Evolutionary conservation across 2,329 filamentous ascomycete genomes (phyloP), one percentile per base, ranked within the genome.

Genomic region (Dactylellina haptotyla): DNA sequence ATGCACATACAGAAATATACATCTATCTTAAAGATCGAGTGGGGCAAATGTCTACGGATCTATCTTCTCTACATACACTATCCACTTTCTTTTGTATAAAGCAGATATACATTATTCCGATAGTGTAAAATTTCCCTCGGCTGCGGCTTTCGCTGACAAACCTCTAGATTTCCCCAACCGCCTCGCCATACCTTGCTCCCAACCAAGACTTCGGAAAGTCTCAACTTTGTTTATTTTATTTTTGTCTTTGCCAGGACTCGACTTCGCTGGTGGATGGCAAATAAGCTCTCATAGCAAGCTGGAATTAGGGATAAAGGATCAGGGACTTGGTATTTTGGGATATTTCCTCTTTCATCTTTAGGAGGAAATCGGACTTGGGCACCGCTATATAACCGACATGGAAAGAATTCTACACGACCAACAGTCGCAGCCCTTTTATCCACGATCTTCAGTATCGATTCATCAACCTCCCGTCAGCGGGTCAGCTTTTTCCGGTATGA

Each of bases 341-440:
- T 48, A 72, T 57, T 72, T 72, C 53, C 54, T 72, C 41, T 23
- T 51, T 26, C 34, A 32, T 18, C 39, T 41, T 20, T 43, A 45
- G 20, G 53, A 65, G 67, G 66, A 48, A 53, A 59, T 61, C 41
- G 54, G 67, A 51, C 10, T 48, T 46, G 43, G 58, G 58, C 41
- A 58, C 57, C 25, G 39, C 58, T 56, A 54, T 43, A 72, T 65
- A 43, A 65, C 37, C 67, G 54, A 64, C 59, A 72, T 72, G 67
- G 67, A 72, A 72, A 65, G 67, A 65, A 64, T 72, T 50, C 61
- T 72, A 26, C 67, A 72, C 67, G 67, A 72, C 41, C 66, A 71
- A 43, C 67, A 72, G 54, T 34, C 67, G 62, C 67, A 72, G 41
- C 59, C 54, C 37, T 72, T 59, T 37, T 72, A 72, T 51, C 62